Evolutionary conservation across 2,329 filamentous ascomycete genomes (phyloP).

Genomic region (Colletotrichum sp.): DNA sequence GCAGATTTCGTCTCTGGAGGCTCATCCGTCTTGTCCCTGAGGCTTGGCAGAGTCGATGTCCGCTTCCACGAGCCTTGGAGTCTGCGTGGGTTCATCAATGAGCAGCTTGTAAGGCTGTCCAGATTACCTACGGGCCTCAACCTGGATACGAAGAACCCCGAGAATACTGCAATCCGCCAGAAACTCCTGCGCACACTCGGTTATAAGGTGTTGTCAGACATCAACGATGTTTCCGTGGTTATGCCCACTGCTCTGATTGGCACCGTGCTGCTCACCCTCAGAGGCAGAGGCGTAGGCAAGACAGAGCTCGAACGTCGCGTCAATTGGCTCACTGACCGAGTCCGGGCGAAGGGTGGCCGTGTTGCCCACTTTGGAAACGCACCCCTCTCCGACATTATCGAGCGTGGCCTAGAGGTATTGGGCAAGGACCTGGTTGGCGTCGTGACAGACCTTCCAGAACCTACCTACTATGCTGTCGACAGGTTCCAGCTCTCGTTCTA

Average conservation of each 20-base stretch:
- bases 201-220: constrained; percentile 91
- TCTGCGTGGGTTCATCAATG: constrained; percentile 78
- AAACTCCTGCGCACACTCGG: constrained; percentile 85
- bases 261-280: constrained; percentile 87
- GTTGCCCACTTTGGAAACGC: constrained; percentile 91
- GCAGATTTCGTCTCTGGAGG: constrained; percentile 84
- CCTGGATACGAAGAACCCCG: constrained; percentile 50
- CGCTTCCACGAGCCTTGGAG: constrained; percentile 98
- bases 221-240: constrained; percentile 94
- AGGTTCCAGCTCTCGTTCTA: constrained; percentile 98
- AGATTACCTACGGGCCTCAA: constrained; percentile 53
- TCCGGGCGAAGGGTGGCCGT: constrained; percentile 84
- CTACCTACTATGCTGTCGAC: constrained; percentile 94
- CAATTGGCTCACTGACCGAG: constrained; percentile 85
- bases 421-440: constrained; percentile 87
- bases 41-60: constrained; percentile 90
- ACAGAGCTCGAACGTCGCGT: constrained; percentile 84
- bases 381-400: constrained; percentile 81
- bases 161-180: constrained; percentile 63
- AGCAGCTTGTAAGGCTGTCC: constrained; percentile 69
- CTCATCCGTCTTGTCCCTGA: constrained; percentile 86
- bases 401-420: constrained; percentile 88
- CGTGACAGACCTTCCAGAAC: constrained; percentile 81
- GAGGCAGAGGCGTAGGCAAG: constrained; percentile 90
- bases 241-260: constrained; percentile 98